Evolutionary conservation across 2,329 filamentous ascomycete genomes (phyloP), one percentile per base, ranked within the genome.

Genomic region (Pseudonectria foliicola): DNA sequence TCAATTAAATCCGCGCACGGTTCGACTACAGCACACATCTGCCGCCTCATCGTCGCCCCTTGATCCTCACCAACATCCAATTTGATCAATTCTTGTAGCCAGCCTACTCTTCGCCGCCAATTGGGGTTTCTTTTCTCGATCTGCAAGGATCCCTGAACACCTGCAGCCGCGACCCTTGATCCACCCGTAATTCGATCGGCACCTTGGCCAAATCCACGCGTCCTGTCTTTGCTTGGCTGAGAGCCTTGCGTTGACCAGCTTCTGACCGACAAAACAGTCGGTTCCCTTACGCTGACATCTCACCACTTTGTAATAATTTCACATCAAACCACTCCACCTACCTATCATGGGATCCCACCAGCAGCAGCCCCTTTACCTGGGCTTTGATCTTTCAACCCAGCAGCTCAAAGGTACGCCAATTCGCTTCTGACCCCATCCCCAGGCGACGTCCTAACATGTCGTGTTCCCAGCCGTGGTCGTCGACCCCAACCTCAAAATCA

Each of bases 311-410:
- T n/a, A n/a, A n/a, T n/a, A n/a, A n/a, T n/a, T n/a, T n/a, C n/a
- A n/a, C n/a, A n/a, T n/a, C 13, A 29, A 29, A 10, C 27, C 15
- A 12, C 27, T 10, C 12, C 16, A 11, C 12, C 13, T 29, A 29
- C 13, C 10, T 3, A 16, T 8, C 18, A 21, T 21, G 18, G 18
- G 18, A 6, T 21, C 18, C 18, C 18, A 8, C 18, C 18, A 21
- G 18, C 18, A 21, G 18, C 49, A 42, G 70, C 80, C 84, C 13
- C 68, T 94, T 42, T 95, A 94, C 57, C 71, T 95, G 54, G 92
- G 92, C 41, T 89, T 96, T 60, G 92, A 98, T 65, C 80, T 96
- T 40, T 95, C 89, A 28, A 96, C 92, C 38, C 92, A 96, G 62
- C 90, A 96, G 60, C 74, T 96, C 38, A 96, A 98, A 74, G 89